phyloP scores from a whole-genome alignment of 805 yeast species.

The Starmerella davenportii region DNA sequence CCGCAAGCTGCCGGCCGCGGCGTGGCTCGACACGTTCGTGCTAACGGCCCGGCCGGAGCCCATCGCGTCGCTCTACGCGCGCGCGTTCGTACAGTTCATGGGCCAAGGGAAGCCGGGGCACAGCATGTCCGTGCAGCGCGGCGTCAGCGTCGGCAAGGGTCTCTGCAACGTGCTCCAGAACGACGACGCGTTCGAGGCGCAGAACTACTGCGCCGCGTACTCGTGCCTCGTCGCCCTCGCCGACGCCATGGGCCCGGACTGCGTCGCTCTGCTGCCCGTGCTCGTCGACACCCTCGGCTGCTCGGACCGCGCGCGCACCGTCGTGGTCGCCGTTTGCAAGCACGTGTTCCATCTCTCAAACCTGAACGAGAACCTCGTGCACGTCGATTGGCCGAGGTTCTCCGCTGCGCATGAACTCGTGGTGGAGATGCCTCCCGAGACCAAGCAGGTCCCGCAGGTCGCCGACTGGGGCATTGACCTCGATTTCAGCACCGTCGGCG shows the following conservation, averaged over 20 bases:
- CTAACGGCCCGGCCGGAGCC: constrained; percentile 14
- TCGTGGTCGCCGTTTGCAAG: neutral
- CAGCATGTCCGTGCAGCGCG: neutral
- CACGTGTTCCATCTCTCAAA: neutral
- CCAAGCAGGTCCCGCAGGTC: neutral
- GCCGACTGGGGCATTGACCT: neutral
- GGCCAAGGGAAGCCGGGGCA: neutral
- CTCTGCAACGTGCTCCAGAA: neutral
- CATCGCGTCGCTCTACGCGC: constrained; percentile 15
- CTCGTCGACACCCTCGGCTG: neutral
- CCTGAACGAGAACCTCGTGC: neutral
- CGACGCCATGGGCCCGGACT: neutral
- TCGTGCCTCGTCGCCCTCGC: neutral
- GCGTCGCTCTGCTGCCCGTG: neutral
- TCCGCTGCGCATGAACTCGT: neutral
- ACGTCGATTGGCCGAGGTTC: neutral
- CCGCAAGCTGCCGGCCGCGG: constrained; percentile 7
- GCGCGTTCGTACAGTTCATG: constrained; percentile 16
- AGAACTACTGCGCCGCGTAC: neutral
- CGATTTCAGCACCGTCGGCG: neutral
- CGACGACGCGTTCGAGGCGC: neutral
- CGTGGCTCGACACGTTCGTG: constrained; percentile 20
- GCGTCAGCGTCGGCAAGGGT: neutral
- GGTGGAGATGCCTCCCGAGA: neutral
- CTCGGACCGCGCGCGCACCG: neutral